These are phyloP conservation scores for Xylaria sp. DNA, from an alignment of 2,329 filamentous ascomycete species.

Conservation along the genomic window DNA sequence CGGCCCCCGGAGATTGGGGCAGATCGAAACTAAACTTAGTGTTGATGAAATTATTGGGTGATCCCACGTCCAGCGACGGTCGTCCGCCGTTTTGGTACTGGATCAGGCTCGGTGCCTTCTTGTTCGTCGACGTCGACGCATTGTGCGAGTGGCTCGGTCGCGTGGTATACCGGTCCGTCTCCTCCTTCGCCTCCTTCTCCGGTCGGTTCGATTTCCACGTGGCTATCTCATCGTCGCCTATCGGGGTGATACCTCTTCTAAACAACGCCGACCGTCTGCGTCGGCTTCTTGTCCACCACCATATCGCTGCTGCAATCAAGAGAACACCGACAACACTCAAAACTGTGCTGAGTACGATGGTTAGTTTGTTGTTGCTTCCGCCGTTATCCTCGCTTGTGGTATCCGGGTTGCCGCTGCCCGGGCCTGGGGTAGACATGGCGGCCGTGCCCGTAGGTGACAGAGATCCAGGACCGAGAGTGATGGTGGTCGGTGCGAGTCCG, in stretches of 20 bases:
- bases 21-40: constrained; percentile 49
- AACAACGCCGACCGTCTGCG: constrained; percentile 48
- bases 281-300: constrained; percentile 45
- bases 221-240: constrained; percentile 67
- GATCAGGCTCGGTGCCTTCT: constrained; percentile 57
- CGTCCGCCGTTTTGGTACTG: constrained; percentile 49
- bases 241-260: constrained; percentile 60
- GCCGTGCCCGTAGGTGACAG: constrained; percentile 9
- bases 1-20: constrained; percentile 47
- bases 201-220: constrained; percentile 57
- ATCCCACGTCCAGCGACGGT: constrained; percentile 38
- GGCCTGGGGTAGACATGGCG: constrained; percentile 15
- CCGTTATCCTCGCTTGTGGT: constrained; percentile 16
- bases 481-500: constrained; percentile 6
- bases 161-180: constrained; percentile 27
- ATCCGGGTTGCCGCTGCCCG: constrained; percentile 13
- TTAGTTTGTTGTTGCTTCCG: constrained; percentile 41
- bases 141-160: constrained; percentile 39
- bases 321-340: constrained; percentile 50
- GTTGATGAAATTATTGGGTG: constrained; percentile 39
- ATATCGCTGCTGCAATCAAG: constrained; percentile 40
- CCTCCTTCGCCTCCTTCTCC: constrained; percentile 40
- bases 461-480: constrained; percentile 3
- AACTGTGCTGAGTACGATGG: constrained; percentile 55
- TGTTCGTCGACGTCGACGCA: constrained; percentile 40